Evolutionary conservation across 73 alveolate species (phyloP).

Genomic region (Urostyla sp.): DNA sequence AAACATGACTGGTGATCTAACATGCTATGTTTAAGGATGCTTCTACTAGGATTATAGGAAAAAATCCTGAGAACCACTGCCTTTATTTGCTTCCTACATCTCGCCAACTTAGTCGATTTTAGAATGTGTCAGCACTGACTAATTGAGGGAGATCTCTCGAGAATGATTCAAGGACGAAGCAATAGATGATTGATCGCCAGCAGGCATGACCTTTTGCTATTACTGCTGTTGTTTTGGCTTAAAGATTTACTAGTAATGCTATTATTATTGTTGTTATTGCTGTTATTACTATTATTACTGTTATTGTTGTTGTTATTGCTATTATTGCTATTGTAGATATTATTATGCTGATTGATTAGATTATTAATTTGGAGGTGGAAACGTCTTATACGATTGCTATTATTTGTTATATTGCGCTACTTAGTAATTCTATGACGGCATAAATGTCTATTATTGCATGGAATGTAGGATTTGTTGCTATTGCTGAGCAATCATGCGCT

Average conservation of each 20-base stretch:
- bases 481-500: neutral
- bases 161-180: too few species aligned
- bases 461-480: neutral
- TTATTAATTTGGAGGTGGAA: constrained; percentile 1
- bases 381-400: constrained; percentile 13
- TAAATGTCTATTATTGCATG: neutral
- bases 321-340: neutral
- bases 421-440: neutral
- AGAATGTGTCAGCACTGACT: too few species aligned
- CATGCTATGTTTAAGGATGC: too few species aligned
- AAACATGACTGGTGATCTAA: too few species aligned
- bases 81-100: too few species aligned
- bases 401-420: neutral
- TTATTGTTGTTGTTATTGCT: neutral
- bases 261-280: neutral
- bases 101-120: too few species aligned
- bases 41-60: too few species aligned
- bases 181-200: too few species aligned
- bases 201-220: too few species aligned
- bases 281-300: neutral
- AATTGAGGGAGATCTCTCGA: too few species aligned
- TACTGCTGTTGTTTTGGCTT: constrained; percentile 5
- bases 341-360: too few species aligned
- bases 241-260: neutral
- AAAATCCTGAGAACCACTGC: too few species aligned